These are phyloP conservation scores for Colletotrichum echinochloae DNA, from an alignment of 2,329 filamentous ascomycete species.

Conservation along the genomic window DNA sequence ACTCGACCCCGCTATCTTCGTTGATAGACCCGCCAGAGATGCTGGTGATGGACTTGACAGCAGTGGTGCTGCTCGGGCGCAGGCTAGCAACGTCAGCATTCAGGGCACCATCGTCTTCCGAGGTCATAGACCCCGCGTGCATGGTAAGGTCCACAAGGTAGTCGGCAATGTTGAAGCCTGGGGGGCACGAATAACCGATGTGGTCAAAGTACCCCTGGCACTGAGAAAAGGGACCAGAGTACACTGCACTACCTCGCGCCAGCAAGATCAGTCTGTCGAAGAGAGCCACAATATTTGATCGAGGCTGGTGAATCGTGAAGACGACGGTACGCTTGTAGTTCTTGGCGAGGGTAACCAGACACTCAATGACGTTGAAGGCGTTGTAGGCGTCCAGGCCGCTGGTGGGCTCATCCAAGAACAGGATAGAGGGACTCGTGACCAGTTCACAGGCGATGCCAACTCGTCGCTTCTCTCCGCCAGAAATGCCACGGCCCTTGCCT, in stretches of 20 bases:
- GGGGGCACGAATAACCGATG: constrained; percentile 91
- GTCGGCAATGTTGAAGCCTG: constrained; percentile 98
- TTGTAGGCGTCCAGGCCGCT: constrained; percentile 97
- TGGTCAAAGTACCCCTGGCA: constrained; percentile 95
- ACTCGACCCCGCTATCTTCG: constrained; percentile 72
- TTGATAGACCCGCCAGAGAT: constrained; percentile 80
- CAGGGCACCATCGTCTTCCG: constrained; percentile 68
- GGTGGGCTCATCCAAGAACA: constrained; percentile 97
- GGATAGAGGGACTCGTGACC: constrained; percentile 95
- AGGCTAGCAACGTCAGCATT: constrained; percentile 72
- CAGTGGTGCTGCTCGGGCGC: constrained; percentile 86
- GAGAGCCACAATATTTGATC: constrained; percentile 97
- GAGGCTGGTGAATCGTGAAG: constrained; percentile 97
- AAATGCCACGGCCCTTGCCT: constrained; percentile 92
- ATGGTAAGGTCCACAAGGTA: constrained; percentile 98
- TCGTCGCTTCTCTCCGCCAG: constrained; percentile 94
- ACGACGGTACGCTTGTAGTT: constrained; percentile 97
- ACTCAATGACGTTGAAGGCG: constrained; percentile 98
- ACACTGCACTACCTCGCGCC: constrained; percentile 89
- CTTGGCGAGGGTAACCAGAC: constrained; percentile 92
- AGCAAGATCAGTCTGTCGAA: constrained; percentile 95
- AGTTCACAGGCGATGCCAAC: constrained; percentile 98
- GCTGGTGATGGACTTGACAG: constrained; percentile 91
- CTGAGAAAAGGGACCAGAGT: constrained; percentile 88
- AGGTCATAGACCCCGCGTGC: constrained; percentile 79